These are phyloP conservation scores for Amylostereum areolatum DNA, from an alignment of 1,284 basidiomycete species.

Conservation along the genomic window DNA sequence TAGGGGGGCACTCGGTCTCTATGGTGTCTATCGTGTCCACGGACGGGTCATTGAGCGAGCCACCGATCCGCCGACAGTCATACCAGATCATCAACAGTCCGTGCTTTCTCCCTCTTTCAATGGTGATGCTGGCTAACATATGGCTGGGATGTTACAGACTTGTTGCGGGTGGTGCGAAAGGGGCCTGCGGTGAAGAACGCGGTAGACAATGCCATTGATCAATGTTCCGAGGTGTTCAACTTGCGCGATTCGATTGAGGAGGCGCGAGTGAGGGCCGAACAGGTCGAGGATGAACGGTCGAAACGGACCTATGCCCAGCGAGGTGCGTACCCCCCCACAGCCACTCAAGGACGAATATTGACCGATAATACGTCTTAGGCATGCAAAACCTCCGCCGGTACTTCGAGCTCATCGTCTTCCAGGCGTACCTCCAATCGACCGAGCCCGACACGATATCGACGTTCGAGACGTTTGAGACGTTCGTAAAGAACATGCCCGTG, in stretches of 20 bases:
- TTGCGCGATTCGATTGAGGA: conserved; percentile 89
- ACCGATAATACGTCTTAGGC: conserved; percentile 34
- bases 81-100: conserved; percentile 79
- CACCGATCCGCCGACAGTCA: conserved; percentile 47
- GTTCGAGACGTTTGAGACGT: conserved; percentile 75
- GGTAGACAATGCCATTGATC: conserved; percentile 92
- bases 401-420: conserved; percentile 91
- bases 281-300: conserved; percentile 67
- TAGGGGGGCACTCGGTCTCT: conserved; percentile 23
- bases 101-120: conserved; percentile 16
- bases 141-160: conserved; percentile 42
- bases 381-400: conserved; percentile 82
- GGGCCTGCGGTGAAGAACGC: conserved; percentile 83
- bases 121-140: neutral
- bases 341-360: neutral
- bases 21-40: conserved; percentile 27
- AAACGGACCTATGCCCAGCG: conserved; percentile 63
- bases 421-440: conserved; percentile 87
- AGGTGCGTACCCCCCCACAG: conserved; percentile 35
- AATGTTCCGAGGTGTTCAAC: conserved; percentile 82
- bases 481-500: conserved; percentile 81
- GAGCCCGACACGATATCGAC: conserved; percentile 77
- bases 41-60: conserved; percentile 18
- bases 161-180: conserved; percentile 89
- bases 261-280: conserved; percentile 66